A percentile compares a stretch with the other conserved stretches of the same genome.
Evolutionary conservation across 768 basidiomycete genomes (phyloP).

Genomic region (Termitomyces sp.): DNA sequence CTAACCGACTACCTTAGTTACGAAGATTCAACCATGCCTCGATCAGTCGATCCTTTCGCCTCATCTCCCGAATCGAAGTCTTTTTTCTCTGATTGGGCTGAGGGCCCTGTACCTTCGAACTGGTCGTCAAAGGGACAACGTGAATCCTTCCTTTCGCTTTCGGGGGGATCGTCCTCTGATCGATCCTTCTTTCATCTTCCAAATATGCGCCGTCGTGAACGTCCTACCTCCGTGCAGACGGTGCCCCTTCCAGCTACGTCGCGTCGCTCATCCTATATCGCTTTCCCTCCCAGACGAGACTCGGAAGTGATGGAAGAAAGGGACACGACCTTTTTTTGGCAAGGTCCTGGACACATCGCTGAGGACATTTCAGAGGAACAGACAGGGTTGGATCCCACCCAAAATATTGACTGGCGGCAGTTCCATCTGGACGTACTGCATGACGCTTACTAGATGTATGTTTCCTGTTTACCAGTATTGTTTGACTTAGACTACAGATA

Average conservation of each 20-base stretch:
- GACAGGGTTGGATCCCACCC: conserved; percentile 32
- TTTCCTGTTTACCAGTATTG: background rate
- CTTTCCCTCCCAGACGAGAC: conserved; percentile 16
- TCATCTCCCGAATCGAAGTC: conserved; percentile 36
- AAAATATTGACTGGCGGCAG: conserved; percentile 48
- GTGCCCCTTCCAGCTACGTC: conserved; percentile 24
- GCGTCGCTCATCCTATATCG: conserved; percentile 25
- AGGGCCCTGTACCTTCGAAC: conserved; percentile 21
- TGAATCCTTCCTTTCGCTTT: conserved; percentile 39
- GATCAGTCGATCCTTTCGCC: conserved; percentile 33
- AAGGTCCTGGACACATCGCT: conserved; percentile 14
- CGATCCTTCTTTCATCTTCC: conserved; percentile 16
- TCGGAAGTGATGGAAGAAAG: conserved; percentile 28
- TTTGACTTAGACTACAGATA: background rate
- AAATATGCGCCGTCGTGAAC: conserved; percentile 14
- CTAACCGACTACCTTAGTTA: conserved; percentile 5
- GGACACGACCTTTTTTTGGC: conserved; percentile 14
- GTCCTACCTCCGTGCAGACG: conserved; percentile 26
- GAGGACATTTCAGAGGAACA: conserved; percentile 20
- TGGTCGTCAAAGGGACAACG: conserved; percentile 6
- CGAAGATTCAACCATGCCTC: conserved; percentile 12
- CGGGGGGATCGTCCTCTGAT: conserved; percentile 26
- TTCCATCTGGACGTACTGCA: conserved; percentile 45
- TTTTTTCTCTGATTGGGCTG: conserved; percentile 36
- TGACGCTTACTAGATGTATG: conserved; percentile 12